Evolutionary conservation across 2,329 filamentous ascomycete species (phyloP).

Genomic region (Monilinia fructicola): DNA sequence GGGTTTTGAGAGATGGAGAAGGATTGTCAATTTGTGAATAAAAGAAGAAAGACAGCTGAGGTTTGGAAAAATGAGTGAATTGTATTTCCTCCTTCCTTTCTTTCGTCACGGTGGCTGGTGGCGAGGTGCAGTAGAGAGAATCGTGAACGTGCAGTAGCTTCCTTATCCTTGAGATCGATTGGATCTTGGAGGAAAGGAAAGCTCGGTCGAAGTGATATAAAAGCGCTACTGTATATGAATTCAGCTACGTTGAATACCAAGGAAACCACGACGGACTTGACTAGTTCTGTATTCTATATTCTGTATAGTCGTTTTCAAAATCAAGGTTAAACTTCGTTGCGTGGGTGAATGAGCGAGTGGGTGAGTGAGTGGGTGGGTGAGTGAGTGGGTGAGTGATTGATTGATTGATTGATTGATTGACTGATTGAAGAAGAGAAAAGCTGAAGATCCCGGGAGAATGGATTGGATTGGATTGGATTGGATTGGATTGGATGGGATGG

Average conservation of each 20-base stretch:
- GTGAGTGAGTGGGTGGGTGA: not conserved
- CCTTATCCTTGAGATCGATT: slow-evolving; percentile 4
- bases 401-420: too few species aligned
- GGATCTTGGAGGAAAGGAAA: not conserved
- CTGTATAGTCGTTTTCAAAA: not conserved
- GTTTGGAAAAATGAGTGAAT: slow-evolving; percentile 6
- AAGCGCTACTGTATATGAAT: not conserved
- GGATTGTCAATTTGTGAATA: not conserved
- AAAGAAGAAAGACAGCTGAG: not conserved
- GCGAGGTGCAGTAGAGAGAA: slow-evolving; percentile 8
- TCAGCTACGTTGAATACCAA: too few species aligned
- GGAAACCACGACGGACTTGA: too few species aligned
- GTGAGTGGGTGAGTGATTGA: too few species aligned
- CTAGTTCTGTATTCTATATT: too few species aligned
- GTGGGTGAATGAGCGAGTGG: too few species aligned
- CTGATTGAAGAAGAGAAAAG: not conserved
- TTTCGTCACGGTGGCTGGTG: not conserved
- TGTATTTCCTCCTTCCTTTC: not conserved
- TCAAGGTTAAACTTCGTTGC: not conserved
- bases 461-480: too few species aligned
- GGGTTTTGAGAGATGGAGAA: not conserved
- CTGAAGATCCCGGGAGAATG: not conserved
- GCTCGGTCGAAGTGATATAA: not conserved
- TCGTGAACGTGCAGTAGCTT: not conserved
- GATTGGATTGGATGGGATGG: too few species aligned